Base-by-base conservation (phyloP, 305 asterid species). In the Fraxinus ornus region DNA sequence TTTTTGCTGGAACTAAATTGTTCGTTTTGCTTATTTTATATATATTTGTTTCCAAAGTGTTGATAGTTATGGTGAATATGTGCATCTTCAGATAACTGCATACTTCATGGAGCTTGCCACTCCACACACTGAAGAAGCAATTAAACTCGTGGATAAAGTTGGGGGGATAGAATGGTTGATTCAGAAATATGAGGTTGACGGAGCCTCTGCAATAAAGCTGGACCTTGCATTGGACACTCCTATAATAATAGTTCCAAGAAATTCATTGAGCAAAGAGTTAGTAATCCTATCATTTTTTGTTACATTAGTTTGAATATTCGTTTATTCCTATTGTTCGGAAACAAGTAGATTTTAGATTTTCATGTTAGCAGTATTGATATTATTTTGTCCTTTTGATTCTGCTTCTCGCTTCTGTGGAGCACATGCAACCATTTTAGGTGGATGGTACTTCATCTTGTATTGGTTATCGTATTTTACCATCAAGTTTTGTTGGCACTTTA, bases 151-250 rank as follows among this genome's bases (percentile, higher is more conserved):
- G 81, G 99, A 96, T 90, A 96, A 94, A 89, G 98, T 96, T 17
- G 98, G 98, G 83, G 99, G 98, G 82, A 94, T 96, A 81, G 99
- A 96, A 88, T 94, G 99, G 99, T 90, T 94, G 90, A 96, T 94
- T 86, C 93, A 93, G 88, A 96, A 96, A 84, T 91, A 94, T 77
- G 99, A 96, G 93, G 91, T 96, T 33, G 99, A 96, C 88, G 99
- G 99, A 74, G 98, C 98, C 80, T 79, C 98, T 85, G 98, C 99
- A 82, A 83, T 96, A 44, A 96, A 94, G 87, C 86, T 96, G 91
- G 98, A 96, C 89, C 98, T 96, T 89, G 89, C 93, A 66, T 89
- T 96, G 86, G 99, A 96, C 71, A 93, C 91, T 76, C 99, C 99
- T 76, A 90, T 96, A 75, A 96, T 96, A 81, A 89, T 96, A 77